Conservation (phyloP, 2,329 filamentous ascomycete genomes). For the Botryotinia globosa region DNA sequence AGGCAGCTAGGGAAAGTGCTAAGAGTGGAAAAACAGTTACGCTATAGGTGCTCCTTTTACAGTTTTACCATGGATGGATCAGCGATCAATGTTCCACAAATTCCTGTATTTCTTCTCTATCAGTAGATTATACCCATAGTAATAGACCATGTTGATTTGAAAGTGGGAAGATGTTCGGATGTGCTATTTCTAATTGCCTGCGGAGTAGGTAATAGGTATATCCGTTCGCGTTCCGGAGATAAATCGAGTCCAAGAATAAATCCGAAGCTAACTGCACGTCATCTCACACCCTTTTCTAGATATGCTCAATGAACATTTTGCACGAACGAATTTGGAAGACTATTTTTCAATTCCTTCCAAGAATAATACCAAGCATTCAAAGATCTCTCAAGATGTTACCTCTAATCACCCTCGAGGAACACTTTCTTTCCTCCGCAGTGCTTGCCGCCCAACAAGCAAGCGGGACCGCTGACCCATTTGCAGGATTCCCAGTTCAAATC, state of each 20-base stretch:
- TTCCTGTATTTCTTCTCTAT: not conserved
- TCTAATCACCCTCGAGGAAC: conserved; percentile 46
- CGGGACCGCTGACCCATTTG: conserved; percentile 25
- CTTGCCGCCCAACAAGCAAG: conserved; percentile 9
- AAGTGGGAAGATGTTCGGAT: not conserved
- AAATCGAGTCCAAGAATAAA: not conserved
- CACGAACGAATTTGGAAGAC: not conserved
- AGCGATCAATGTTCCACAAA: not conserved
- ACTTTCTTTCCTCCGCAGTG: conserved; percentile 34
- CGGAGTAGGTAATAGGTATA: not conserved
- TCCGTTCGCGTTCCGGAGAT: conserved; percentile 1
- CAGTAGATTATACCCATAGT: not conserved
- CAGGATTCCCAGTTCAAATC: conserved; percentile 34
- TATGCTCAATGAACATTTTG: not conserved
- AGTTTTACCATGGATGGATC: not conserved
- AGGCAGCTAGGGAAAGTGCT: conserved; percentile 54
- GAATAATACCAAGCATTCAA: not conserved
- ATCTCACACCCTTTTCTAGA: not conserved
- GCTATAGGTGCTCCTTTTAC: not conserved
- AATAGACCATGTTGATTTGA: not conserved
- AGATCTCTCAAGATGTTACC: conserved; percentile 27
- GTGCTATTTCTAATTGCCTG: not conserved
- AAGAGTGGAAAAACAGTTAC: conserved; percentile 42
- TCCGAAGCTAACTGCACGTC: not conserved
- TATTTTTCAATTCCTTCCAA: not conserved